Conservation (phyloP, 129 eudicot genomes). For the Tagetes erecta region DNA sequence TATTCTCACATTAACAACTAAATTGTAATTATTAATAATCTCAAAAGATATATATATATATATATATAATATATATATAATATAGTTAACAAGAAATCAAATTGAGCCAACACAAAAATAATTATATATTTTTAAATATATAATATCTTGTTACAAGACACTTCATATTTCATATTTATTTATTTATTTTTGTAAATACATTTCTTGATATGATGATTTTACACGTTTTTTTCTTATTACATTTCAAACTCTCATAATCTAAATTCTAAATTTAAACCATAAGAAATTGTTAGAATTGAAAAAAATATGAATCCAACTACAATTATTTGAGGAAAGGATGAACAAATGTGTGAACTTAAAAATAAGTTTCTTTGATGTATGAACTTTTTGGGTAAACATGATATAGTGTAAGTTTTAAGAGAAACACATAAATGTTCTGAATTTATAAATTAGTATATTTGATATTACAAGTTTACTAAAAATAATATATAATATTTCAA, state of each 20-base stretch:
- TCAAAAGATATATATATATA: neutral
- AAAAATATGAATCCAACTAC: neutral
- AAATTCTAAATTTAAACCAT: neutral
- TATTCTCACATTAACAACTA: too few relatives aligned
- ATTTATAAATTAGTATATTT: neutral
- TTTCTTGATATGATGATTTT: neutral
- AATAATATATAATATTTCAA: neutral
- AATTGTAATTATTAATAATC: neutral
- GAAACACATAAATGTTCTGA: neutral
- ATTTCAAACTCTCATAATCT: neutral
- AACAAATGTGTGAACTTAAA: neutral
- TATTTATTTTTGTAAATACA: neutral
- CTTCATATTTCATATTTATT: neutral
- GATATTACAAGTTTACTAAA: neutral
- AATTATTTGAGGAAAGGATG: neutral
- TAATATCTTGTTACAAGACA: too few relatives aligned
- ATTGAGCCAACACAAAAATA: neutral
- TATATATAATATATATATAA: too few relatives aligned
- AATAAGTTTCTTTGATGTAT: neutral
- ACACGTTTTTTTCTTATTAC: neutral
- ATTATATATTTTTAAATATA: too few relatives aligned
- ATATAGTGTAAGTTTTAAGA: neutral
- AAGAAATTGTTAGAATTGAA: neutral
- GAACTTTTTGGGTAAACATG: neutral
- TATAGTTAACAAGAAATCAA: neutral